A percentile compares a stretch with the other conserved stretches of the same genome.
phyloP scores from a whole-genome alignment of 164 flowering plant genomes.

The Paratinospora sagittata region DNA sequence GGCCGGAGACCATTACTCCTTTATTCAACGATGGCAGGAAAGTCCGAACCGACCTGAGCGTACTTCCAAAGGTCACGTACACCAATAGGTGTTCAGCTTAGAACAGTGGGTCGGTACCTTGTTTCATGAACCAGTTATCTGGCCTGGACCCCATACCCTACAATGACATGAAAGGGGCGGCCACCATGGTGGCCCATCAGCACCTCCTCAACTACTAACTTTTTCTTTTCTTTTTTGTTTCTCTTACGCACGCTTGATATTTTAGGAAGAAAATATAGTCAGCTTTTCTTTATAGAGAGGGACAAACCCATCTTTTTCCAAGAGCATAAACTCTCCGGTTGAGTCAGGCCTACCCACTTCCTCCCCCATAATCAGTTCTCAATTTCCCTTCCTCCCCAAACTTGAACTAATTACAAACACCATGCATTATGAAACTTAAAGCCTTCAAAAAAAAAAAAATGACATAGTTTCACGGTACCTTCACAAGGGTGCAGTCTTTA shows the following conservation, averaged over 20 bases:
- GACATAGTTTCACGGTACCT: conserved; percentile 37
- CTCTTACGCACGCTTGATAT: background rate
- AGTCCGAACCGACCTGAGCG: background rate
- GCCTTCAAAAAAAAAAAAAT: background rate
- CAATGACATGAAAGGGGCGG: background rate
- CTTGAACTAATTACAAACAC: background rate
- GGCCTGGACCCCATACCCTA: background rate
- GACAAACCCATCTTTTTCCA: background rate
- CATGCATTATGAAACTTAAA: background rate
- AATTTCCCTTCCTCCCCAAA: background rate
- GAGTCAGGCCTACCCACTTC: background rate
- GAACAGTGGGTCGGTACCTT: background rate
- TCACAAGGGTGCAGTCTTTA: conserved; percentile 73
- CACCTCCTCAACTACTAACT: background rate
- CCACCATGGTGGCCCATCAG: background rate
- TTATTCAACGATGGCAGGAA: background rate
- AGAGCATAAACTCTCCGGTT: background rate
- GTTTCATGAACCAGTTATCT: background rate
- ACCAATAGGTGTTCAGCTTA: background rate
- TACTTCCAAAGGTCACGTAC: background rate
- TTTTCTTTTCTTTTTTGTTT: too few species aligned
- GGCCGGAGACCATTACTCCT: background rate
- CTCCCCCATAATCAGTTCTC: too few species aligned
- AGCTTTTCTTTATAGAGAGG: too few species aligned
- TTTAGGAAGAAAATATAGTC: background rate